Conservation (phyloP, 2,329 filamentous ascomycete genomes). For the Penicillium sp. region DNA sequence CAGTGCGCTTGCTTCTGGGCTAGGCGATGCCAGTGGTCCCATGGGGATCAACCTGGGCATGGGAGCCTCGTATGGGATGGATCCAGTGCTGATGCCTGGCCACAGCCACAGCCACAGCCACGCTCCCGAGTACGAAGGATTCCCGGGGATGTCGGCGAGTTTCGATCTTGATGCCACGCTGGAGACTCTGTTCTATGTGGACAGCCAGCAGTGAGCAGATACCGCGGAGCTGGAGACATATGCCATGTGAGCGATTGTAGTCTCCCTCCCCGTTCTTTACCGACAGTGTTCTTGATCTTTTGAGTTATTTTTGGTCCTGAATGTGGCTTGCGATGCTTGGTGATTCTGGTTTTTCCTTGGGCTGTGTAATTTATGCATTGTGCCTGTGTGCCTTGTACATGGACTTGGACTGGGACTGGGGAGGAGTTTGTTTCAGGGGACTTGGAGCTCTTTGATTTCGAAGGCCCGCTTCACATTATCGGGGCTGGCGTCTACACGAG, state of each 20-base stretch:
- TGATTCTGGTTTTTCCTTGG: not conserved
- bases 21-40: not conserved
- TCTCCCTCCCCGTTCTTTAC: not conserved
- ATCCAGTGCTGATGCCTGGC: slow-evolving; percentile 27
- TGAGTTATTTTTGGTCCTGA: slow-evolving; percentile 7
- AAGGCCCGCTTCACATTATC: not conserved
- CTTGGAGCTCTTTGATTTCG: not conserved
- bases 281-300: slow-evolving; percentile 4
- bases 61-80: slow-evolving; percentile 26
- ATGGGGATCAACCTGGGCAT: slow-evolving; percentile 2
- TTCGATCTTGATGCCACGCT: slow-evolving; percentile 38
- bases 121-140: slow-evolving; percentile 34
- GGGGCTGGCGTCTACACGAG: not conserved
- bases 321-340: not conserved
- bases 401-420: not conserved
- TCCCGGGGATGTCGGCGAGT: slow-evolving; percentile 23
- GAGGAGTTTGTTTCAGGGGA: not conserved
- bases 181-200: slow-evolving; percentile 35
- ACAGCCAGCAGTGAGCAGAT: slow-evolving; percentile 30
- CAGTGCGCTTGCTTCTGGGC: not conserved
- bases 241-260: slow-evolving; percentile 33
- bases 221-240: slow-evolving; percentile 39
- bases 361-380: not conserved
- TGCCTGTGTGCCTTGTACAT: not conserved
- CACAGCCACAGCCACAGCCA: not conserved